phyloP scores from a whole-genome alignment of 306 rosid genomes.

The Cucurbita moschata region DNA sequence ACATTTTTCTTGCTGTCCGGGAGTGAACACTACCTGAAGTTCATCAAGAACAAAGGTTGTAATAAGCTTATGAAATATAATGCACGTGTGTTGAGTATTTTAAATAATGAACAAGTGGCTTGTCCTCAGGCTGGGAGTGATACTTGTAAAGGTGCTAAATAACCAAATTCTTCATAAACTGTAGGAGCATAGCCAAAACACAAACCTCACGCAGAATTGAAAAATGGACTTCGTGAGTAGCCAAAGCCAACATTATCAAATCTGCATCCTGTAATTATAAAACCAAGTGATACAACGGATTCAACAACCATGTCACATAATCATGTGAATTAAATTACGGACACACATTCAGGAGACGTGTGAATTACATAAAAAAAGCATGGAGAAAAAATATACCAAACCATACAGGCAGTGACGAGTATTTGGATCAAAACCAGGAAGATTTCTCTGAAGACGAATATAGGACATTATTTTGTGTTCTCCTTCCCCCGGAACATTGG shows the following conservation, averaged over 20 bases:
- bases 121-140: background rate
- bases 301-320: background rate
- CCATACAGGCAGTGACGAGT: slow-evolving; percentile 98
- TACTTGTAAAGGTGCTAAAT: background rate
- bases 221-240: slow-evolving; percentile 95
- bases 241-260: slow-evolving; percentile 91
- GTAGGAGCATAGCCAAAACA: background rate
- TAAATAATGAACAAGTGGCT: background rate
- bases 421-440: slow-evolving; percentile 81
- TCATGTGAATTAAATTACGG: background rate
- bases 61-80: background rate
- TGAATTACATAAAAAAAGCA: background rate
- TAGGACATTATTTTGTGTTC: slow-evolving; percentile 98
- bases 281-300: background rate
- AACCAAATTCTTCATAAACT: background rate
- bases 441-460: slow-evolving; percentile 92
- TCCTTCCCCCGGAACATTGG: slow-evolving; percentile 99
- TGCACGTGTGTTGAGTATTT: background rate
- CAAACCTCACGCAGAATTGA: slow-evolving; percentile 95
- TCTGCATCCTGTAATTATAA: slow-evolving; percentile 74
- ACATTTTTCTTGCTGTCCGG: slow-evolving; percentile 92
- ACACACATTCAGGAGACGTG: background rate
- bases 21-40: slow-evolving; percentile 73
- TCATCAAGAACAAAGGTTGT: background rate
- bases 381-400: slow-evolving; percentile 63